Conservation (phyloP, 2,329 filamentous ascomycete genomes). For the Cyphellophora europaea region DNA sequence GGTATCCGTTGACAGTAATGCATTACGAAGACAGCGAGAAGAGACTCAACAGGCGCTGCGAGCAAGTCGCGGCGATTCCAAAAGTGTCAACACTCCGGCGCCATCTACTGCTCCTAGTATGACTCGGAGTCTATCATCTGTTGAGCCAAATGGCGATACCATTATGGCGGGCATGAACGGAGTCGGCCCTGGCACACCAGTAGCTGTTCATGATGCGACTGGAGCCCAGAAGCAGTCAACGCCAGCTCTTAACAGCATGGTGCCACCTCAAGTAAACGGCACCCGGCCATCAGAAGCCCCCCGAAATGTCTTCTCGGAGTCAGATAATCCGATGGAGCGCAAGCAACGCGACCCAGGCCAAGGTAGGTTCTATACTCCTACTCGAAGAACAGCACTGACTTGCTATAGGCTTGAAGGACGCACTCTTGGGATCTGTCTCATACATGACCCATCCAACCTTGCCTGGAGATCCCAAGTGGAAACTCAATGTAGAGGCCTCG, state of each 20-base stretch:
- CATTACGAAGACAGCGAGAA: constrained; percentile 43
- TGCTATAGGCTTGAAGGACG: constrained; percentile 36
- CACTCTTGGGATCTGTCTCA: constrained; percentile 58
- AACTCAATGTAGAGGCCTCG: constrained; percentile 57
- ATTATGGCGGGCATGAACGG: constrained; percentile 7
- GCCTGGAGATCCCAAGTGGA: constrained; percentile 51
- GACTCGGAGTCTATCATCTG: constrained; percentile 14
- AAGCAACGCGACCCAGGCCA: constrained; percentile 35
- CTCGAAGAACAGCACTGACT: constrained; percentile 23
- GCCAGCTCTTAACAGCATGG: background rate
- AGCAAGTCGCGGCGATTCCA: constrained; percentile 11
- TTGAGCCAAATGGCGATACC: constrained; percentile 11
- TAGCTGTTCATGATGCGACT: background rate
- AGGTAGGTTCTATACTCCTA: constrained; percentile 28
- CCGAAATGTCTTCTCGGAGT: constrained; percentile 4
- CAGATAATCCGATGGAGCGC: constrained; percentile 31
- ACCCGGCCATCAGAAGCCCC: constrained; percentile 2
- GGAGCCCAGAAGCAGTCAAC: background rate
- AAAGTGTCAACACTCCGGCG: constrained; percentile 14
- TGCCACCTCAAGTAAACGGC: constrained; percentile 11
- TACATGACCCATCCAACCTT: constrained; percentile 61
- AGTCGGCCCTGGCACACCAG: constrained; percentile 23
- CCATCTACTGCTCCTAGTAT: constrained; percentile 12
- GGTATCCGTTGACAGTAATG: constrained; percentile 45
- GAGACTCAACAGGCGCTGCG: constrained; percentile 32